phyloP scores from a whole-genome alignment of 129 eudicot genomes.

The Artemisia tridentata region DNA sequence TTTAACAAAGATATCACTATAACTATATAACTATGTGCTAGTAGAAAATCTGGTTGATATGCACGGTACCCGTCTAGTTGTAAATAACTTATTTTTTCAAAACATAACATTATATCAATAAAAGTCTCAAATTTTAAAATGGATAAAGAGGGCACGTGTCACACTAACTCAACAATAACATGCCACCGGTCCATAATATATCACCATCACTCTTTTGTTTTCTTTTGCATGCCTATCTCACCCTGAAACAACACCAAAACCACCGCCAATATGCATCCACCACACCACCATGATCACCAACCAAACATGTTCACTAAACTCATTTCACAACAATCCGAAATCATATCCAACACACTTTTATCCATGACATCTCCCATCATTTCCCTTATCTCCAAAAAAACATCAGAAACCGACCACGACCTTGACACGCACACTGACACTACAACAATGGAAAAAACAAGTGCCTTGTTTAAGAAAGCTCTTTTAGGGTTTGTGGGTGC shows the following conservation, averaged over 20 bases:
- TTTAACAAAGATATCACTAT: too few species aligned
- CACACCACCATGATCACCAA: slow-evolving; percentile 25
- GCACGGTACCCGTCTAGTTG: too few species aligned
- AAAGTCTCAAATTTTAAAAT: too few species aligned
- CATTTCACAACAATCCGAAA: slow-evolving; percentile 38
- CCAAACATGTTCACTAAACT: slow-evolving; percentile 29
- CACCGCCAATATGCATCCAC: slow-evolving; percentile 18
- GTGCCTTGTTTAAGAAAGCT: slow-evolving; percentile 32
- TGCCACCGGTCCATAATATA: slow-evolving; percentile 20
- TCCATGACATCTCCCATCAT: slow-evolving; percentile 38
- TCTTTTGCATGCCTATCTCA: slow-evolving; percentile 4
- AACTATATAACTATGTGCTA: too few species aligned
- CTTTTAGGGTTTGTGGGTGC: slow-evolving; percentile 59
- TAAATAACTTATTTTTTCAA: too few species aligned
- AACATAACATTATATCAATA: too few species aligned
- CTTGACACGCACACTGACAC: slow-evolving; percentile 10
- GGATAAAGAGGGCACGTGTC: slow-evolving; percentile 25
- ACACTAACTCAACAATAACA: background rate
- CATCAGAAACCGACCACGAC: background rate
- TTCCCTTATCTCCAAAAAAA: slow-evolving; percentile 16
- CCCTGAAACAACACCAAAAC: background rate
- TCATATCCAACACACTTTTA: slow-evolving; percentile 24
- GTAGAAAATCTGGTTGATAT: too few species aligned
- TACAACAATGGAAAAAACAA: background rate
- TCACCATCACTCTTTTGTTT: background rate